These are phyloP conservation scores for Colletotrichum lupini DNA, from an alignment of 2,329 filamentous ascomycete species.

Conservation along the genomic window DNA sequence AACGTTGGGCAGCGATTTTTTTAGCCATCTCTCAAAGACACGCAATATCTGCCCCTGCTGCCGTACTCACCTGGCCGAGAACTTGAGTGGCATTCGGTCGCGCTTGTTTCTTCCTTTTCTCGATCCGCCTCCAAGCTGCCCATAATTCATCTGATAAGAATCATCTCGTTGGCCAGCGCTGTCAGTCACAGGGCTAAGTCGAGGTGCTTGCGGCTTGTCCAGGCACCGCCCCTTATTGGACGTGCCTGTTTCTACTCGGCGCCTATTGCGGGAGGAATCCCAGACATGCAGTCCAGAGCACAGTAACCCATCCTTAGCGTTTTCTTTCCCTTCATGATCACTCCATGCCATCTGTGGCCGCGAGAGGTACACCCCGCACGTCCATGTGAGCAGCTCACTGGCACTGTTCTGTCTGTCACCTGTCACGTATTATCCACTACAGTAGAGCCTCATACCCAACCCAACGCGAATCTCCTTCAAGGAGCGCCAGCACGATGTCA, in stretches of 20 bases:
- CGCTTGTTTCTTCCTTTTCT: not conserved
- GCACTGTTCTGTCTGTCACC: slow-evolving; percentile 2
- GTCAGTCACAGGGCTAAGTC: slow-evolving; percentile 6
- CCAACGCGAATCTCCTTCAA: not conserved
- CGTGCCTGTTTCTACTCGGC: not conserved
- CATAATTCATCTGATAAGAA: slow-evolving; percentile 7
- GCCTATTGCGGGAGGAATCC: not conserved
- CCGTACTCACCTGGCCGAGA: no score
- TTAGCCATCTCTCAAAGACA: not conserved
- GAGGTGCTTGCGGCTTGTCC: slow-evolving; percentile 16
- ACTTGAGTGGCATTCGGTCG: not conserved
- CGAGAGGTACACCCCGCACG: not conserved
- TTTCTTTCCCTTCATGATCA: not conserved
- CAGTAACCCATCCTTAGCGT: slow-evolving; percentile 6
- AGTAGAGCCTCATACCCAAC: not conserved
- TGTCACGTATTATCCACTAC: not conserved
- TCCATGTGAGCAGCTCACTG: slow-evolving; percentile 17
- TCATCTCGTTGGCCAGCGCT: slow-evolving; percentile 4
- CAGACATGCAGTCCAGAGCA: not conserved
- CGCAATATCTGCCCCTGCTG: not conserved
- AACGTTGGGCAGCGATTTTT: not conserved
- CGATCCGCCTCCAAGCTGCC: not conserved
- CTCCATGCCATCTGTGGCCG: not conserved
- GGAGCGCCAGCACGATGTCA: not conserved
- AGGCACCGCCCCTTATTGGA: slow-evolving; percentile 24